phyloP scores from a whole-genome alignment of 352 stramenopile species.

The Phytophthora sp. region DNA sequence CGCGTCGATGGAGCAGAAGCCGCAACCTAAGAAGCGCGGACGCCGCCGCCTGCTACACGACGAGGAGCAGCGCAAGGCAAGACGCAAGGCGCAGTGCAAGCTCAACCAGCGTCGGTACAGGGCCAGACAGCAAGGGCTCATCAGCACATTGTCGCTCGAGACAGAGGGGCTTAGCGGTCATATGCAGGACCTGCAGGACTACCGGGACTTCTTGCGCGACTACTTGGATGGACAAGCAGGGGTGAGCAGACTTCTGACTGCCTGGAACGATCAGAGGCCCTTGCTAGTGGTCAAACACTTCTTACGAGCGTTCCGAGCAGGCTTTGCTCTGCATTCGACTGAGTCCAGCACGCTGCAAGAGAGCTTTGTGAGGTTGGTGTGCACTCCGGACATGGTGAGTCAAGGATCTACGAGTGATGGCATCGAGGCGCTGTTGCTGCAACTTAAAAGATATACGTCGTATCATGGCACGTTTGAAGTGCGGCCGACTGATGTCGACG shows the following conservation, averaged over 20 bases:
- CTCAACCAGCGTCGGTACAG: conserved; percentile 77
- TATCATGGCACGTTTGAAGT: conserved; percentile 69
- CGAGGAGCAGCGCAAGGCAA: conserved; percentile 61
- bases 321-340: conserved; percentile 71
- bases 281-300: conserved; percentile 59
- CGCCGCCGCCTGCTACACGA: conserved; percentile 64
- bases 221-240: conserved; percentile 12
- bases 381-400: conserved; percentile 38
- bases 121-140: conserved; percentile 66
- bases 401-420: conserved; percentile 43
- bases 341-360: conserved; percentile 64
- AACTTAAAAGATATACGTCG: conserved; percentile 76
- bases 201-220: conserved; percentile 53
- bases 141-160: conserved; percentile 65
- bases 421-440: conserved; percentile 52
- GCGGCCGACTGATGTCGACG: conserved; percentile 8
- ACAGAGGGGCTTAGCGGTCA: conserved; percentile 54
- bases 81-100: conserved; percentile 77
- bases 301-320: conserved; percentile 53
- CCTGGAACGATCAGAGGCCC: conserved; percentile 29
- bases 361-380: conserved; percentile 59
- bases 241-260: background rate
- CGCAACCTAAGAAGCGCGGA: conserved; percentile 38
- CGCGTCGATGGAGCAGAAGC: background rate
- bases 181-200: conserved; percentile 54